Base-by-base conservation (phyloP, 2,329 filamentous ascomycete species). In the Ceratocystis alfenasii region DNA sequence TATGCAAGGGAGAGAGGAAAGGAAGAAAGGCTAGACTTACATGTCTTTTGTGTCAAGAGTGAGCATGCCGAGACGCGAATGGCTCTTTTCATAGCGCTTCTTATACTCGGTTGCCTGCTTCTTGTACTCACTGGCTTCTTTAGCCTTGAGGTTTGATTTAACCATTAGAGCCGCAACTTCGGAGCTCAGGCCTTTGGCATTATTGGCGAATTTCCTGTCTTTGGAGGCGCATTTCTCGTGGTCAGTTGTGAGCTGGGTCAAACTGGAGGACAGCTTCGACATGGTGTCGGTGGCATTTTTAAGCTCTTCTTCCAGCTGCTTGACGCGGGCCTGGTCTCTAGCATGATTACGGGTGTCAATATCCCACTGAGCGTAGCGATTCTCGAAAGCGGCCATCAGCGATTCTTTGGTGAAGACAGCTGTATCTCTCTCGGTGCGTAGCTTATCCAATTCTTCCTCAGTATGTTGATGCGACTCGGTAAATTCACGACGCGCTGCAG, bases 31-130 rank as follows among this genome's bases (percentile, higher is more conserved):
- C 28, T 36, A n/a, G 45, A 66, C 66, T 67, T 45, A 65, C 66
- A 67, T 67, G 25, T 67, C 66, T 45, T 67, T 65, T n/a, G 66
- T 67, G 20, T 67, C 66, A 2, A 67, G 60, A 1, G 66, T 67
- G 28, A 67, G 25, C 66, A 67, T 65, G 12, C 66, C 66, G 30
- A 67, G 66, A 28, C 66, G 63, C 17, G 22, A 28, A 25, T 67
- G 66, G 44, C 66, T 65, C 41, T 67, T 67, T 53, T 67, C 66
- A 22, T 67, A 67, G 10, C 66, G 66, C 20, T 65, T 65, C 41
- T 67, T 67, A 41, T 60, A 67, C 36, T 67, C 66, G 28, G 65
- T 48, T 17, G 65, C 65, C 46, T 66, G 64, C 46, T 66, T 66
- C 33, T 48, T 57, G 28, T 44, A 46, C 59, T 66, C 64, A 17